These are phyloP conservation scores for Trichoderma sp. DNA, from an alignment of 2,329 filamentous ascomycete species.

Conservation along the genomic window DNA sequence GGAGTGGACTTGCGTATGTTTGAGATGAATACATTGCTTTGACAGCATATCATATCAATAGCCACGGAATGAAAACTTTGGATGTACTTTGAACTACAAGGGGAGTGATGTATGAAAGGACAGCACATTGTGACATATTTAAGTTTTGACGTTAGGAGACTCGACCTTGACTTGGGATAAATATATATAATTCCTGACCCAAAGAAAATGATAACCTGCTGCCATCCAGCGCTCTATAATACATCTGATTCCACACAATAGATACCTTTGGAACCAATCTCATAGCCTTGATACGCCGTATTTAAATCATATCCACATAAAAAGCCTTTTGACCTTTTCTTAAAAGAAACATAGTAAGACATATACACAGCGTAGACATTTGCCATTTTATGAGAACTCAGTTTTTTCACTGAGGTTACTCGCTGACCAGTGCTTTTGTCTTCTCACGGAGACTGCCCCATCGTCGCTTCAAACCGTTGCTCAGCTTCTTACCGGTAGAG, in stretches of 20 bases:
- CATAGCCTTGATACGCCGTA: not conserved
- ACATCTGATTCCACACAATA: not conserved
- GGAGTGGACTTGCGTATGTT: constrained; percentile 63
- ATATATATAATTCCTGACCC: not conserved
- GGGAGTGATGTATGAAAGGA: not conserved
- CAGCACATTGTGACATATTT: not conserved
- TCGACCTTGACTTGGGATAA: not conserved
- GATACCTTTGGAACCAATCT: not conserved
- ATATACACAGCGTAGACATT: not conserved
- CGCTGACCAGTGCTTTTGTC: constrained; percentile 19
- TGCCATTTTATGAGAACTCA: not conserved
- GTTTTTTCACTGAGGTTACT: not conserved
- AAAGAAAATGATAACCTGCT: not conserved
- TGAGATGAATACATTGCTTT: constrained; percentile 29
- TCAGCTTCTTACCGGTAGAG: constrained; percentile 48
- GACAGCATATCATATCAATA: not conserved
- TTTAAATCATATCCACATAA: not conserved
- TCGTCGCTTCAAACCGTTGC: constrained; percentile 55
- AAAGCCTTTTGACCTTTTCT: not conserved
- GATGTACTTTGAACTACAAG: not conserved
- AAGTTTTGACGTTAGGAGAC: too few relatives aligned
- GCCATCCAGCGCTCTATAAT: not conserved
- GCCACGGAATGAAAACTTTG: not conserved
- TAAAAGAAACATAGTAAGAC: not conserved
- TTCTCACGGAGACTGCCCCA: constrained; percentile 55